Evolutionary conservation across 2,329 filamentous ascomycete species (phyloP), one percentile per base, ranked within the genome.

Genomic region (Pseudogymnoascus sp.): DNA sequence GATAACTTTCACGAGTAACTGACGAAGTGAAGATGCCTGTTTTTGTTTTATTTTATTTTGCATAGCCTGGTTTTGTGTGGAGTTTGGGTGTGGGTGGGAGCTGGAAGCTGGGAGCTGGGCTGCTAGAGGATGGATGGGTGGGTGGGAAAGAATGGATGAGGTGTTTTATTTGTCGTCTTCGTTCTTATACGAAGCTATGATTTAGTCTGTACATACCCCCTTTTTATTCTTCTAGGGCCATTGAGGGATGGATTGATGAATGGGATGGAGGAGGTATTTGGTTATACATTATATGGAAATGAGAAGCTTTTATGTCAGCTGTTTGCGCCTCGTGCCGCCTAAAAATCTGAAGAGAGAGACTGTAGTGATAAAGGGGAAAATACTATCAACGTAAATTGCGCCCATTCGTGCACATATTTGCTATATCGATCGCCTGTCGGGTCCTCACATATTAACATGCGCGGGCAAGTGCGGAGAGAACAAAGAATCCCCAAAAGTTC

Each of bases 21-120:
- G 49, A 34, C 28, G 49, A 36, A 56, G 49, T 34, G 28, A 18
- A 34, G 49, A 56, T 56, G 49, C 12, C 49, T 34, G 34, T 56
- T 56, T 34, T 31, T 31, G n/a, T 56, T 56, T 34, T 34, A 8
- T 25, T 43, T 43, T 31, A n/a, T 56, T 56, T 56, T 56, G 49
- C 49, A 56, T 56, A 56, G 49, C 49, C 49, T 56, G 49, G 49
- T 56, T 56, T 53, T 56, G 49, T 56, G 49, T 56, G 49, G 49
- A 56, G 49, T 56, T 56, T 56, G 25, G 49, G 49, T 34, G 25
- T 56, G 49, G 49, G 28, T 56, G 49, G 49, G 49, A 14, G 49
- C 49, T 56, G 16, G 49, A 34, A 56, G 49, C 49, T 56, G n/a
- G 28, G 16, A 36, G 16, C 49, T 56, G 49, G 28, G 49, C 49